Evolutionary conservation across 2,329 filamentous ascomycete species (phyloP).

Genomic region (Aurifilum marmelostoma): DNA sequence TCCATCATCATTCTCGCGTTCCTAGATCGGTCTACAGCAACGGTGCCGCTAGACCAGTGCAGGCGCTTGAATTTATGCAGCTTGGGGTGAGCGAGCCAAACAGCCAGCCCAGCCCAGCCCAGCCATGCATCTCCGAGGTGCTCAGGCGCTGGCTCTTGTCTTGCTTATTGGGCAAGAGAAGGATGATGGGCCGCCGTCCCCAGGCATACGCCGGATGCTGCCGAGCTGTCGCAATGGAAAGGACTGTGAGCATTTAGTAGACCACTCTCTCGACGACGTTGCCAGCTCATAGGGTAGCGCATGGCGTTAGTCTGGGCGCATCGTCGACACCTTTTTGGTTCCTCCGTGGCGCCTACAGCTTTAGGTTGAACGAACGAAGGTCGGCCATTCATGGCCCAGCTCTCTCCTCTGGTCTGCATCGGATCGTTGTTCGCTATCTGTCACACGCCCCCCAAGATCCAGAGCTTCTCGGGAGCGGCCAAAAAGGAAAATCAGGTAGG

Average conservation of each 20-base stretch:
- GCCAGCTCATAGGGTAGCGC: slow-evolving; percentile 6
- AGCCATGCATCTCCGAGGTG: slow-evolving; percentile 7
- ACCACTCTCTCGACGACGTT: slow-evolving; percentile 7
- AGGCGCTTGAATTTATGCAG: slow-evolving; percentile 15
- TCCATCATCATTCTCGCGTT: background rate
- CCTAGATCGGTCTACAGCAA: background rate
- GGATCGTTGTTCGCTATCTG: slow-evolving; percentile 21
- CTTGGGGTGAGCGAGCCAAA: background rate
- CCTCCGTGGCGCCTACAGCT: slow-evolving; percentile 1
- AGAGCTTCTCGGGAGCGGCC: slow-evolving; percentile 17
- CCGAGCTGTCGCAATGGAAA: slow-evolving; percentile 5
- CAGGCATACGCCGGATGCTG: slow-evolving; percentile 12
- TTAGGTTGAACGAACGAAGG: slow-evolving; percentile 20
- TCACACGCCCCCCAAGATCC: slow-evolving; percentile 10
- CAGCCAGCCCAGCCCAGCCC: background rate
- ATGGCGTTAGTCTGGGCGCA: slow-evolving; percentile 14
- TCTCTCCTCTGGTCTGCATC: slow-evolving; percentile 9
- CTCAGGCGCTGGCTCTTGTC: slow-evolving; percentile 8
- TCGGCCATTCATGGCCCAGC: slow-evolving; percentile 14
- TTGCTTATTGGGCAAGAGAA: slow-evolving; percentile 24
- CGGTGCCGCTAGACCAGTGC: slow-evolving; percentile 2
- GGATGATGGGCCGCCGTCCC: background rate
- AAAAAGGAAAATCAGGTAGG: slow-evolving; percentile 22
- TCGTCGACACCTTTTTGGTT: slow-evolving; percentile 12
- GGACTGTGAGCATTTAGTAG: slow-evolving; percentile 12